These are phyloP conservation scores for Alternaria alternata DNA, from an alignment of 2,329 filamentous ascomycete genomes.

Conservation along the genomic window DNA sequence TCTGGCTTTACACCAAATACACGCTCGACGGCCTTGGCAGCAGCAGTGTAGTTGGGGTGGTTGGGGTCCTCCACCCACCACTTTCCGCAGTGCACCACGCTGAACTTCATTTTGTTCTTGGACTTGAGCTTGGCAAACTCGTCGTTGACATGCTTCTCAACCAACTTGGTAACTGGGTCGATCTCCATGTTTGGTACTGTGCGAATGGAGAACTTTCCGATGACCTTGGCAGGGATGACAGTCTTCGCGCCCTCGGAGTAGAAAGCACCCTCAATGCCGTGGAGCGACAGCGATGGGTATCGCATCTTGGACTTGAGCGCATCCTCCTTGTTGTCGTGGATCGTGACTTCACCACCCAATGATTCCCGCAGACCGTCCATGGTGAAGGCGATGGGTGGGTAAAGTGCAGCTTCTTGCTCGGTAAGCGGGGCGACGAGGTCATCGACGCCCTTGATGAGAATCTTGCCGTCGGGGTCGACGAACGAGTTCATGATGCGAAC, in stretches of 20 bases:
- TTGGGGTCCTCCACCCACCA: slow-evolving; percentile 99
- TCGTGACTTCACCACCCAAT: slow-evolving; percentile 85
- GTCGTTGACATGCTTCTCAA: slow-evolving; percentile 83
- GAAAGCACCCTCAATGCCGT: slow-evolving; percentile 95
- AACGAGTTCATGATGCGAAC: slow-evolving; percentile 81
- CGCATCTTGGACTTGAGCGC: slow-evolving; percentile 97
- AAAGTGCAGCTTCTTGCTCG: slow-evolving; percentile 85
- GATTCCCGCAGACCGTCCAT: slow-evolving; percentile 96
- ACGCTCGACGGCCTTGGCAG: slow-evolving; percentile 92
- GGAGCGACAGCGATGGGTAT: slow-evolving; percentile 90
- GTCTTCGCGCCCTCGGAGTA: slow-evolving; percentile 94
- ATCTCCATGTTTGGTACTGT: slow-evolving; percentile 98
- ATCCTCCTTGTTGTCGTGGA: slow-evolving; percentile 86
- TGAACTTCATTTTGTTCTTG: slow-evolving; percentile 89
- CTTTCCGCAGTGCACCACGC: slow-evolving; percentile 88
- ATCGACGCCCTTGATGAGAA: slow-evolving; percentile 90
- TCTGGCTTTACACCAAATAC: slow-evolving; percentile 95
- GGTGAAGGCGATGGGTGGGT: slow-evolving; percentile 88
- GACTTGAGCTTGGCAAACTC: slow-evolving; percentile 86
- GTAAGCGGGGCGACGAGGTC: slow-evolving; percentile 92
- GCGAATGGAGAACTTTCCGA: slow-evolving; percentile 97
- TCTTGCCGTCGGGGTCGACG: slow-evolving; percentile 90
- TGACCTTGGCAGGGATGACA: slow-evolving; percentile 97
- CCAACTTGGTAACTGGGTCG: slow-evolving; percentile 82
- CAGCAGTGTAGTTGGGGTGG: slow-evolving; percentile 98